A percentile compares a stretch with the other conserved stretches of the same genome.
Conservation (phyloP, 1,139 yeast species). For the Candida sp. region DNA sequence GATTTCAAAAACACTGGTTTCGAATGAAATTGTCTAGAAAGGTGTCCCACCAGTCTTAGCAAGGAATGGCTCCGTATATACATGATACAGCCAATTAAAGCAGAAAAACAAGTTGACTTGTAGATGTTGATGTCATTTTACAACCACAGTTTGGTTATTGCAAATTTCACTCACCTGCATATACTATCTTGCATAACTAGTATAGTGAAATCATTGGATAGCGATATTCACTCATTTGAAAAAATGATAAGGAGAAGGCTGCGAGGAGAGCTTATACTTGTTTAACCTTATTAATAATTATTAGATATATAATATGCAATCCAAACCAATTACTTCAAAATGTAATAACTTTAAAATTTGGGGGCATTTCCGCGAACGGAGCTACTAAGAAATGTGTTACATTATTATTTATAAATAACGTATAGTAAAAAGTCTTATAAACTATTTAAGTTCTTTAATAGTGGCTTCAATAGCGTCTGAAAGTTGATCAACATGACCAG, state of each 20-base stretch:
- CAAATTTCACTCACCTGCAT: not conserved
- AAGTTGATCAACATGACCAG: slow-evolving; percentile 40
- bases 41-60: not conserved
- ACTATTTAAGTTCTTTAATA: slow-evolving; percentile 26
- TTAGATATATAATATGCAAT: no score
- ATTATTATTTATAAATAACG: not conserved
- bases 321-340: no score
- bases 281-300: no score
- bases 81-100: not conserved
- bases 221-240: not conserved
- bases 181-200: not conserved
- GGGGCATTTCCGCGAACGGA: not conserved
- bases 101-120: not conserved
- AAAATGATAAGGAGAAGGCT: no score
- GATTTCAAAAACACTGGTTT: not conserved
- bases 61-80: not conserved
- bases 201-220: not conserved
- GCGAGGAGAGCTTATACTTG: no score
- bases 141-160: not conserved
- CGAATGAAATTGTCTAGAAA: not conserved
- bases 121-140: not conserved
- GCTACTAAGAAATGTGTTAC: not conserved
- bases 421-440: not conserved
- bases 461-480: slow-evolving; percentile 35
- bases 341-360: not conserved